phyloP scores from a whole-genome alignment of 2,329 filamentous ascomycete species.

The Colletotrichum sp. region DNA sequence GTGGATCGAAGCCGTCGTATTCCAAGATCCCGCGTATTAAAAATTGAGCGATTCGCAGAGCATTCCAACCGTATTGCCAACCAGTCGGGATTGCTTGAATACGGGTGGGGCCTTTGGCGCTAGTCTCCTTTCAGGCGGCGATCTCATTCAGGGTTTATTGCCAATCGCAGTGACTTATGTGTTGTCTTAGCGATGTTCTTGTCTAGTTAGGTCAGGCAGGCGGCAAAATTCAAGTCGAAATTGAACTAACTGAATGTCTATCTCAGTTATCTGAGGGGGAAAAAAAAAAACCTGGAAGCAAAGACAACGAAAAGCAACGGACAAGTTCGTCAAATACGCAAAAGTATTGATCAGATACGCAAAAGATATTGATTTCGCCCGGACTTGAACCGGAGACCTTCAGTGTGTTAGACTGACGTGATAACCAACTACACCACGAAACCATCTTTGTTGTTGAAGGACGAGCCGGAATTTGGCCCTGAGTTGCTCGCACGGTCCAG shows the following conservation, averaged over 20 bases:
- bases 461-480: accelerated
- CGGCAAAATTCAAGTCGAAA: not conserved
- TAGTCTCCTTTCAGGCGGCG: not conserved
- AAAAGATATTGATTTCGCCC: not conserved
- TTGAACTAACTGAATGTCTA: not conserved
- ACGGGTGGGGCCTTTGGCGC: not conserved
- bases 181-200: not conserved
- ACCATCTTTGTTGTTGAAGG: not conserved
- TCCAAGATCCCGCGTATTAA: not conserved
- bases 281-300: too few species aligned
- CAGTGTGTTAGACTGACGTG: slow-evolving; percentile 51
- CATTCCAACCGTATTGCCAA: not conserved
- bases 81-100: not conserved
- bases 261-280: not conserved
- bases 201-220: too few species aligned
- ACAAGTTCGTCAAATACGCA: not conserved
- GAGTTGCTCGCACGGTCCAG: not conserved
- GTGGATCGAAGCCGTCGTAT: not conserved
- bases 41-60: not conserved
- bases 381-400: slow-evolving; percentile 23
- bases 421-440: slow-evolving; percentile 49
- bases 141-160: not conserved
- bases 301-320: accelerated
- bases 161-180: not conserved
- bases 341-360: not conserved